phyloP scores from a whole-genome alignment of 371 early-diverging fungal species.

The Dinochytrium kinnereticum region DNA sequence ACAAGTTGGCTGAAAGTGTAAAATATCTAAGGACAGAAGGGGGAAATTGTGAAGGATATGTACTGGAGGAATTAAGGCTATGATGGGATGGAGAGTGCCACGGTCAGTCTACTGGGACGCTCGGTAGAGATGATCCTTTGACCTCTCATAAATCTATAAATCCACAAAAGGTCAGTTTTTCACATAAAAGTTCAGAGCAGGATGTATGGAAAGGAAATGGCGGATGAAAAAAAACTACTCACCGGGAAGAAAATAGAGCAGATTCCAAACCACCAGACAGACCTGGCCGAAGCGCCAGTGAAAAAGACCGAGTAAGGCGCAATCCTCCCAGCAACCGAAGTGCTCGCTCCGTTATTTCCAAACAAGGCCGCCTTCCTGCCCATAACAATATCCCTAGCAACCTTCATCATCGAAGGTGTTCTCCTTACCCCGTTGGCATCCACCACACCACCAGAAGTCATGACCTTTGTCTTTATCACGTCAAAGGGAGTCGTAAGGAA shows the following conservation, averaged over 20 bases:
- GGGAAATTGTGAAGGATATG: too few species aligned
- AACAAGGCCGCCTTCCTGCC: not conserved
- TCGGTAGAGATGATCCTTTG: conserved; percentile 8
- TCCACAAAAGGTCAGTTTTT: not conserved
- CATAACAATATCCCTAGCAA: conserved; percentile 12
- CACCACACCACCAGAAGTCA: conserved; percentile 63
- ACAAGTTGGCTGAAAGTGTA: too few species aligned
- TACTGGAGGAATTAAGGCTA: too few species aligned
- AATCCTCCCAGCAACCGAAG: not conserved
- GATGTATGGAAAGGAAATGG: not conserved
- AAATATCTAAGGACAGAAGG: too few species aligned
- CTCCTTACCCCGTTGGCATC: not conserved
- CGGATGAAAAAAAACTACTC: not conserved
- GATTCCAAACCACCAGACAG: conserved; percentile 24
- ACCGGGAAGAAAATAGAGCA: conserved; percentile 24
- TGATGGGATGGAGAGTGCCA: too few species aligned
- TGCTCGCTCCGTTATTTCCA: not conserved
- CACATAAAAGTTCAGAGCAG: not conserved
- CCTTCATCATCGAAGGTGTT: conserved; percentile 14
- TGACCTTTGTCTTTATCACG: conserved; percentile 90
- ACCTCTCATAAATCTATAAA: conserved; percentile 16
- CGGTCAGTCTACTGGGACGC: too few species aligned
- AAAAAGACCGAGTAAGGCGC: not conserved
- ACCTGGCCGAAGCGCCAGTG: conserved; percentile 12
- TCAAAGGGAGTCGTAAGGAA: conserved; percentile 92